These are phyloP conservation scores for Aspergillus sclerotialis DNA, from an alignment of 2,329 filamentous ascomycete genomes.

Conservation along the genomic window DNA sequence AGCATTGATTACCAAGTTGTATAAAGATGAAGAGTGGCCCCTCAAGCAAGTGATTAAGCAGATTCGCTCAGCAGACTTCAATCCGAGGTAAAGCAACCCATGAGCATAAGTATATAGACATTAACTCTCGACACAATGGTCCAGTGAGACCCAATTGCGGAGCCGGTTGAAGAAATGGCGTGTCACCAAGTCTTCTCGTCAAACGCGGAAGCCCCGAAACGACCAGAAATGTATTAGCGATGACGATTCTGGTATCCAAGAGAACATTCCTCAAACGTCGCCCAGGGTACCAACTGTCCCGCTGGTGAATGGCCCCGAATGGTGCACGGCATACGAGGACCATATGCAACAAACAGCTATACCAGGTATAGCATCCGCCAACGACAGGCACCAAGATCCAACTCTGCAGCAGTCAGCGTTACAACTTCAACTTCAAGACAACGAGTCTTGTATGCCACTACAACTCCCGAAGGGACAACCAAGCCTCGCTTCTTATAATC, in stretches of 20 bases:
- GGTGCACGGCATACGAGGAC: too few species aligned
- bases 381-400: too few species aligned
- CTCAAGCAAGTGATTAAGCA: conserved; percentile 40
- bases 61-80: conserved; percentile 35
- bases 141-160: conserved; percentile 38
- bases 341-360: too few species aligned
- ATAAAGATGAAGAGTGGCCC: conserved; percentile 40
- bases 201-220: conserved; percentile 31
- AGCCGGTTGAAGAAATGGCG: conserved; percentile 40
- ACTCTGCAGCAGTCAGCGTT: too few species aligned
- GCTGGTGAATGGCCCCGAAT: too few species aligned
- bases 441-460: conserved; percentile 13
- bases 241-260: conserved; percentile 18
- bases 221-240: conserved; percentile 8
- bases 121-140: too few species aligned
- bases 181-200: conserved; percentile 38
- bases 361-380: too few species aligned
- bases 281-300: too few species aligned
- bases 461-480: conserved; percentile 13
- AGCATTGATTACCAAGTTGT: conserved; percentile 32
- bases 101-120: too few species aligned
- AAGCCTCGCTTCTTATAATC: conserved; percentile 18
- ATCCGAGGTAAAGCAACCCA: conserved; percentile 33
- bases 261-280: too few species aligned
- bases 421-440: too few species aligned